Evolutionary conservation across 2,329 filamentous ascomycete genomes (phyloP).

Genomic region (Hysterium pulicare): DNA sequence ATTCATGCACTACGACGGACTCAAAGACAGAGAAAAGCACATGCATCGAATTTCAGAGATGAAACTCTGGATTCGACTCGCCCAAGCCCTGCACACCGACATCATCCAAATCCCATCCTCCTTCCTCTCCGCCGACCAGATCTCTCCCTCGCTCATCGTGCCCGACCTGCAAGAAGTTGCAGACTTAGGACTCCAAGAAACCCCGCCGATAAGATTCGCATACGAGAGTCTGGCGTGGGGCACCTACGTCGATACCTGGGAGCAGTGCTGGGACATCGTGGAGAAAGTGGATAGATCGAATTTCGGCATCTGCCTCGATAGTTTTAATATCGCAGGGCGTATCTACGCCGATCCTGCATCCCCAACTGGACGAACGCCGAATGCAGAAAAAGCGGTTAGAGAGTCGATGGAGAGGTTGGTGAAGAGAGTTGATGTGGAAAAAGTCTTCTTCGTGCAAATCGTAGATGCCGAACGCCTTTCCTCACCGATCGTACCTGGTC

Average conservation of each 20-base stretch:
- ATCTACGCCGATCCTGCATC: slow-evolving; percentile 67
- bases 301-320: slow-evolving; percentile 75
- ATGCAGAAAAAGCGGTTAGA: slow-evolving; percentile 55
- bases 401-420: slow-evolving; percentile 56
- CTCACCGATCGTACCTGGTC: slow-evolving; percentile 54
- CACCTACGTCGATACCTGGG: slow-evolving; percentile 68
- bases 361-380: slow-evolving; percentile 48
- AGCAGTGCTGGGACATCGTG: slow-evolving; percentile 67
- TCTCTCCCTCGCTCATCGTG: slow-evolving; percentile 56
- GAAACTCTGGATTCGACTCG: slow-evolving; percentile 66
- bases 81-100: slow-evolving; percentile 62
- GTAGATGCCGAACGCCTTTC: slow-evolving; percentile 67
- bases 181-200: slow-evolving; percentile 60
- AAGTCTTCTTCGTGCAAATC: slow-evolving; percentile 73
- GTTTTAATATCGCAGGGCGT: slow-evolving; percentile 71
- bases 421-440: slow-evolving; percentile 53
- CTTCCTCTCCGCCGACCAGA: slow-evolving; percentile 57
- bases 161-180: slow-evolving; percentile 63
- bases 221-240: slow-evolving; percentile 75
- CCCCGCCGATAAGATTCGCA: slow-evolving; percentile 61
- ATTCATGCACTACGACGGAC: slow-evolving; percentile 74
- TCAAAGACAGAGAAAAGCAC: slow-evolving; percentile 61
- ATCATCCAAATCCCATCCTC: slow-evolving; percentile 72
- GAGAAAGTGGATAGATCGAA: slow-evolving; percentile 63
- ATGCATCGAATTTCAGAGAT: slow-evolving; percentile 59